Evolutionary conservation across 441 rosid genomes (phyloP).

Genomic region (Isatis lusitanica): DNA sequence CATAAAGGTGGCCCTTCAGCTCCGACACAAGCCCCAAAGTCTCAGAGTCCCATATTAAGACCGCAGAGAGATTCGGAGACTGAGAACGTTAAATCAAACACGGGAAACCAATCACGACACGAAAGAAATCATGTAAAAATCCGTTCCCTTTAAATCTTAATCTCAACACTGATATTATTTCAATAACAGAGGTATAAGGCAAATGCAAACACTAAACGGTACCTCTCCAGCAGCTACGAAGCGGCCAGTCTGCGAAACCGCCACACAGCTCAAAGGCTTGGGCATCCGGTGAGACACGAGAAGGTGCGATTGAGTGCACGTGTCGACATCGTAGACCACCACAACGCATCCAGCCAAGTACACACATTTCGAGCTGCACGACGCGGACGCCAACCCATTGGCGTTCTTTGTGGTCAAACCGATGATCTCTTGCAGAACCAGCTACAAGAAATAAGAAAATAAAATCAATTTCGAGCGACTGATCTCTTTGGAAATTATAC

Average conservation of each 20-base stretch:
- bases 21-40: constrained; percentile 56
- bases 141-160: no score
- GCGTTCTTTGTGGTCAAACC: constrained; percentile 68
- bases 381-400: constrained; percentile 64
- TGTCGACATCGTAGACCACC: constrained; percentile 60
- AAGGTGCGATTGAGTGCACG: constrained; percentile 64
- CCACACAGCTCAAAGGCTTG: constrained; percentile 68
- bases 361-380: constrained; percentile 46
- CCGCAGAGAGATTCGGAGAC: constrained; percentile 80
- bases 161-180: neutral
- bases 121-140: neutral
- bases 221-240: constrained; percentile 88
- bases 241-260: constrained; percentile 62
- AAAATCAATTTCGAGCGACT: neutral
- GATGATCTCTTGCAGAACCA: constrained; percentile 61
- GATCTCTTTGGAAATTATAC: neutral
- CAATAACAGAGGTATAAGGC: neutral
- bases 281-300: constrained; percentile 66
- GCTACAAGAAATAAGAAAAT: constrained; percentile 34
- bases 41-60: constrained; percentile 68
- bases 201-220: neutral
- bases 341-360: constrained; percentile 83
- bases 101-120: constrained; percentile 4
- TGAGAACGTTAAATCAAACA: constrained; percentile 44
- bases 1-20: constrained; percentile 73